These are phyloP conservation scores for Sarcodon sp. DNA, from an alignment of 768 basidiomycete species.

Conservation along the genomic window DNA sequence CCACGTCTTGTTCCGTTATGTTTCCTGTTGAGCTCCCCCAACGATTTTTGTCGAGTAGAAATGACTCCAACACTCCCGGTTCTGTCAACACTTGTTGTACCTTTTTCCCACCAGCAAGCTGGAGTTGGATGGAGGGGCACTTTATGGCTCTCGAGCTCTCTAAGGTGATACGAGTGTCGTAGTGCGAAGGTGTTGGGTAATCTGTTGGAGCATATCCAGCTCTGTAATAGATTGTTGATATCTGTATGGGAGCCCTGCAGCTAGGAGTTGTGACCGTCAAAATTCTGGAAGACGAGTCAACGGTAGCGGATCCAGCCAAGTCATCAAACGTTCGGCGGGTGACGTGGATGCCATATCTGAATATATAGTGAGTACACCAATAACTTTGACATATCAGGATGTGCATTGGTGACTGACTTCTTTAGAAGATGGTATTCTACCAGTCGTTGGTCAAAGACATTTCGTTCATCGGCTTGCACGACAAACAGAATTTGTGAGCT, in stretches of 20 bases:
- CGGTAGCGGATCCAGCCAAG: slow-evolving; percentile 40
- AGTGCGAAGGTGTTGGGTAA: slow-evolving; percentile 54
- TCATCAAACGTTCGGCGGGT: slow-evolving; percentile 68
- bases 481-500: slow-evolving; percentile 70
- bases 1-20: slow-evolving; percentile 27
- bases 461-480: slow-evolving; percentile 80
- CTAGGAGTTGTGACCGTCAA: slow-evolving; percentile 27
- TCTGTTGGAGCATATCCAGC: slow-evolving; percentile 81
- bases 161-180: slow-evolving; percentile 61
- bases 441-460: slow-evolving; percentile 88
- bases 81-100: slow-evolving; percentile 81
- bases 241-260: slow-evolving; percentile 35
- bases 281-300: slow-evolving; percentile 28
- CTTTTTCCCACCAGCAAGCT: slow-evolving; percentile 95
- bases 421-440: slow-evolving; percentile 82
- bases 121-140: slow-evolving; percentile 82
- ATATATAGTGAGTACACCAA: neutral
- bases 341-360: slow-evolving; percentile 62
- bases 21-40: slow-evolving; percentile 16
- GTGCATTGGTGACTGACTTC: slow-evolving; percentile 31
- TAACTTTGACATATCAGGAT: neutral
- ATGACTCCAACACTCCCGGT: slow-evolving; percentile 60
- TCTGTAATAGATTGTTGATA: slow-evolving; percentile 86
- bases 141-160: slow-evolving; percentile 84
- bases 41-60: slow-evolving; percentile 34